A percentile compares a stretch with the other conserved stretches of the same genome.
These are phyloP conservation scores for Fraxinus angustifolia DNA, from an alignment of 305 asterid species.

Conservation along the genomic window DNA sequence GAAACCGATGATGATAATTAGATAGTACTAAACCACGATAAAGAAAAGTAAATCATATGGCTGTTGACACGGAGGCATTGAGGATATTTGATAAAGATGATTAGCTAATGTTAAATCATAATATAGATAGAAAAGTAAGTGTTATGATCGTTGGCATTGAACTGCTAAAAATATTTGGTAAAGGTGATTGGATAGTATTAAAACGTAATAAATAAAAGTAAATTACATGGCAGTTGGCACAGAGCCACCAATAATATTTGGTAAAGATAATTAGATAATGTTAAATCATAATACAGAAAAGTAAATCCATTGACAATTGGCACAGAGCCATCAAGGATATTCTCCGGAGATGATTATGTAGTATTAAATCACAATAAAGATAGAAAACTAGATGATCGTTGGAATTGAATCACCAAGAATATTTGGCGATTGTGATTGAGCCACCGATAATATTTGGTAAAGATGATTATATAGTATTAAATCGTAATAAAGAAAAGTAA, in stretches of 20 bases:
- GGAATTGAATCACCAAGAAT: not conserved
- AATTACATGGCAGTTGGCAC: not conserved
- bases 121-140: no score
- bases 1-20: not conserved
- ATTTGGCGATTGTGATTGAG: not conserved
- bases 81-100: no score
- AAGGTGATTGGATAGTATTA: not conserved
- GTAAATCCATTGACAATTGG: not conserved
- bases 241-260: not conserved
- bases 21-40: not conserved
- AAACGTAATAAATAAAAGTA: no score
- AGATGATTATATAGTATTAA: not conserved
- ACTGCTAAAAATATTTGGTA: no score
- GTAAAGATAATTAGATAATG: not conserved
- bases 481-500: not conserved
- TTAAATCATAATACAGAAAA: not conserved
- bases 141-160: not conserved
- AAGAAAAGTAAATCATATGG: not conserved
- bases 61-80: not conserved
- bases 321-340: not conserved
- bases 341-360: no score
- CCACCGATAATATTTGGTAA: not conserved
- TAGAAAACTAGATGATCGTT: no score
- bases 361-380: not conserved
- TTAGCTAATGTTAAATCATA: not conserved